Conservation (phyloP, 208 protist genomes). For the Acanthamoeba comandoni region DNA sequence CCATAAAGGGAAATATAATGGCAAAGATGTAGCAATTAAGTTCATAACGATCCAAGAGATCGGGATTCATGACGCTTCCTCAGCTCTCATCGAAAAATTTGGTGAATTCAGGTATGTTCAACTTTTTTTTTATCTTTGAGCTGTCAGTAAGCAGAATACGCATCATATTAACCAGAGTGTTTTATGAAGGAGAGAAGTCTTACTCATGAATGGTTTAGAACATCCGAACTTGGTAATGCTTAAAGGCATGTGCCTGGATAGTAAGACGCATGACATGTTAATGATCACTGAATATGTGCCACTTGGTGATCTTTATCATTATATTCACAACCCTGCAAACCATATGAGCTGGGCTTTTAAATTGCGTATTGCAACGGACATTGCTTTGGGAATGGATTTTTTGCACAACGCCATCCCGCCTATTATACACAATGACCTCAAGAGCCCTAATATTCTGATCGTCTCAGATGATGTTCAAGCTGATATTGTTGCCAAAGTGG, state of each 20-base stretch:
- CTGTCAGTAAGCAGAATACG: no score
- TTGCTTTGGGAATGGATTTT: background rate
- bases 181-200: no score
- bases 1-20: no score
- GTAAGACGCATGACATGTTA: background rate
- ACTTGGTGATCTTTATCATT: conserved; percentile 1
- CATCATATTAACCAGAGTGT: no score
- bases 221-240: conserved; percentile 4
- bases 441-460: background rate
- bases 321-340: background rate
- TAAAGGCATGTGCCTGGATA: conserved; percentile 9
- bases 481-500: conserved; percentile 1
- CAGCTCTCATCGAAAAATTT: no score
- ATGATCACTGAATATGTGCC: conserved; percentile 1
- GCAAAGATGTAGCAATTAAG: no score
- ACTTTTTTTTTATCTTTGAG: no score
- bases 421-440: conserved; percentile 6
- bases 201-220: background rate
- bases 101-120: no score
- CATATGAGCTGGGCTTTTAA: background rate
- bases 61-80: no score
- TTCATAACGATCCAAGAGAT: no score
- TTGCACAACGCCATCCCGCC: background rate
- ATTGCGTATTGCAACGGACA: background rate
- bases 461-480: background rate